Conservation (phyloP, 768 basidiomycete species). For the Suillus lakei region DNA sequence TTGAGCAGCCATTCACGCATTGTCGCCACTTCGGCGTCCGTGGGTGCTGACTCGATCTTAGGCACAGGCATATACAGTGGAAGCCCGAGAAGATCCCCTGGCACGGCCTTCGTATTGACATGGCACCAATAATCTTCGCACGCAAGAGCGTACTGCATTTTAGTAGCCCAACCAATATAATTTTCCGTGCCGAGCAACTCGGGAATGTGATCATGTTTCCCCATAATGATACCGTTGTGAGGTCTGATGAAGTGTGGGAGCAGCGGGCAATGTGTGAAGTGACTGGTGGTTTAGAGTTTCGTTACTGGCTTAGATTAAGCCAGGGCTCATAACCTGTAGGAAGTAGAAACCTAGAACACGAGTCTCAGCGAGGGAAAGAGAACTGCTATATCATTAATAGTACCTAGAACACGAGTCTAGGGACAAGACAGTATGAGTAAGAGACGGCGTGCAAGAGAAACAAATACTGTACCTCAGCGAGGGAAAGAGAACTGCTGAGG, state of each 20-base stretch:
- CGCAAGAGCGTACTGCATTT: slow-evolving; percentile 4
- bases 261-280: neutral
- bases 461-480: no score
- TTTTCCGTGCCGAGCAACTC: slow-evolving; percentile 3
- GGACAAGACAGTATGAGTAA: no score
- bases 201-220: slow-evolving; percentile 17
- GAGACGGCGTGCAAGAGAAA: no score
- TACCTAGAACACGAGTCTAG: no score
- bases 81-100: neutral
- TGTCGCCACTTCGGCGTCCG: neutral
- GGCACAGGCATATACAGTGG: neutral
- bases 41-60: neutral
- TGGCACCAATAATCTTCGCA: slow-evolving; percentile 2
- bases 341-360: no score
- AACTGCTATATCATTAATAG: no score
- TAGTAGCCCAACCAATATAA: neutral
- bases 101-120: slow-evolving; percentile 3
- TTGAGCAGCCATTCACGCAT: slow-evolving; percentile 12
- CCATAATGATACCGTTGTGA: neutral
- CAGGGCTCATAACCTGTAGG: neutral
- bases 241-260: neutral
- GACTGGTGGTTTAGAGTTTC: neutral
- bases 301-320: neutral
- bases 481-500: no score
- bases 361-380: no score